A percentile compares a stretch with the other conserved stretches of the same genome.
Evolutionary conservation across 371 early-diverging fungal species (phyloP).

Genomic region (Rhizopus arrhizus): DNA sequence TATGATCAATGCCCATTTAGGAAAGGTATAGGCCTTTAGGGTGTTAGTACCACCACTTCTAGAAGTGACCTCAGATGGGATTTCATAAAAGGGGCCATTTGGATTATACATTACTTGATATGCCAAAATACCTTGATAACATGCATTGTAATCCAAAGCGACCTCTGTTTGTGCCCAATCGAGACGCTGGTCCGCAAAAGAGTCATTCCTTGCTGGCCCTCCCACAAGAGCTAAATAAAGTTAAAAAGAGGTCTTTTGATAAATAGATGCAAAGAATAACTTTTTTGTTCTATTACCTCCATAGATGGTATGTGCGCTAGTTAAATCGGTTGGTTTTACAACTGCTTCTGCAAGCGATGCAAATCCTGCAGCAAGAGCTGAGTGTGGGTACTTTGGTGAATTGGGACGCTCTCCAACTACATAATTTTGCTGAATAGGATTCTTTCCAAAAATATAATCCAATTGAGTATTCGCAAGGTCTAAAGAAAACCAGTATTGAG

Average conservation of each 20-base stretch:
- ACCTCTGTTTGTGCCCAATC: conserved; percentile 57
- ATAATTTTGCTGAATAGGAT: conserved; percentile 51
- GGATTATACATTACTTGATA: conserved; percentile 43
- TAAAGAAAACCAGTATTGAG: not conserved
- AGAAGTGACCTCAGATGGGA: not conserved
- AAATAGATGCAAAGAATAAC: conserved; percentile 5
- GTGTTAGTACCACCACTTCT: no score
- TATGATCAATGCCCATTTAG: conserved; percentile 5
- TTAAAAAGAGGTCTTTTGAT: not conserved
- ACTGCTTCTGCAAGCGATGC: conserved; percentile 8
- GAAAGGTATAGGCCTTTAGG: not conserved
- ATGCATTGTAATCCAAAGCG: conserved; percentile 58
- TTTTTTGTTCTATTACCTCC: conserved; percentile 19
- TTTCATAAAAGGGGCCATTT: conserved; percentile 14
- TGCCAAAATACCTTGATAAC: conserved; percentile 50
- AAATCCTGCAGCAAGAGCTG: conserved; percentile 46
- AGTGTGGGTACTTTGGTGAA: conserved; percentile 55
- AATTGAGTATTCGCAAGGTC: conserved; percentile 37
- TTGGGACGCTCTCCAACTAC: conserved; percentile 52
- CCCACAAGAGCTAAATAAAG: conserved; percentile 51
- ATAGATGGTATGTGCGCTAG: conserved; percentile 15
- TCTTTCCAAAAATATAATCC: conserved; percentile 52
- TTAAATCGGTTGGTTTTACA: not conserved
- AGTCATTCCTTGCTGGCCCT: conserved; percentile 49
- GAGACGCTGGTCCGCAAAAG: conserved; percentile 37